A percentile compares a stretch with the other conserved stretches of the same genome.
Evolutionary conservation across 495 filamentous ascomycete genomes (phyloP).

Genomic region (Podospora appendiculata): DNA sequence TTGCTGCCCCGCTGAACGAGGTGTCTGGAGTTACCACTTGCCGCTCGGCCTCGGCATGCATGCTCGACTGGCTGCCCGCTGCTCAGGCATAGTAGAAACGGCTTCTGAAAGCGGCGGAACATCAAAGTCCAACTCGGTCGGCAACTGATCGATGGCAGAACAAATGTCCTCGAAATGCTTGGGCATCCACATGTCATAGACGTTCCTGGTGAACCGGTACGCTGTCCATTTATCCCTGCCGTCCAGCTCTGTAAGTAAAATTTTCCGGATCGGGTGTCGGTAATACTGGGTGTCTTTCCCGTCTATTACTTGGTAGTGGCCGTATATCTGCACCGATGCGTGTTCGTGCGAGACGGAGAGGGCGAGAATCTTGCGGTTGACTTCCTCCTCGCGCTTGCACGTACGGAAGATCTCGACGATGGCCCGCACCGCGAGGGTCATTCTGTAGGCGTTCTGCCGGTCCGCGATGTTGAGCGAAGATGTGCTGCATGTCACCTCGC

Average conservation of each 20-base stretch:
- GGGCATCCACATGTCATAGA: slow-evolving; percentile 36
- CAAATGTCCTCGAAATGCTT: slow-evolving; percentile 30
- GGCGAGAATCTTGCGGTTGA: slow-evolving; percentile 31
- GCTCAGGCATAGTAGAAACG: no score
- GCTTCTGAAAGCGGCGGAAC: background rate
- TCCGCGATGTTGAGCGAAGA: slow-evolving; percentile 16
- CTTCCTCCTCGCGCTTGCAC: slow-evolving; percentile 27
- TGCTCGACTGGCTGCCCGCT: no score
- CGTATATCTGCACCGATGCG: slow-evolving; percentile 27
- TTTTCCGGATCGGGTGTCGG: slow-evolving; percentile 2
- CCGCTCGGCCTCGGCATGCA: no score
- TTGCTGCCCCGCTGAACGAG: no score
- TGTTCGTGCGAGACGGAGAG: slow-evolving; percentile 45
- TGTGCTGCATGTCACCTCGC: slow-evolving; percentile 22
- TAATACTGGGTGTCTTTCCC: slow-evolving; percentile 8
- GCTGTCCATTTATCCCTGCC: slow-evolving; percentile 11
- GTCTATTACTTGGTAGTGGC: slow-evolving; percentile 22
- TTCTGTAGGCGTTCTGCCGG: slow-evolving; percentile 22
- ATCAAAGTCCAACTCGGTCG: slow-evolving; percentile 18
- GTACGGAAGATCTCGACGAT: slow-evolving; percentile 26
- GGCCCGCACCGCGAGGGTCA: slow-evolving; percentile 29
- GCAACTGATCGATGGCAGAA: slow-evolving; percentile 33
- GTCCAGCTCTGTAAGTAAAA: background rate
- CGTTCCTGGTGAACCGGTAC: slow-evolving; percentile 21
- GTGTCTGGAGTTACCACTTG: no score